phyloP scores from a whole-genome alignment of 345 rosid species.

The Syzygium aromaticum region DNA sequence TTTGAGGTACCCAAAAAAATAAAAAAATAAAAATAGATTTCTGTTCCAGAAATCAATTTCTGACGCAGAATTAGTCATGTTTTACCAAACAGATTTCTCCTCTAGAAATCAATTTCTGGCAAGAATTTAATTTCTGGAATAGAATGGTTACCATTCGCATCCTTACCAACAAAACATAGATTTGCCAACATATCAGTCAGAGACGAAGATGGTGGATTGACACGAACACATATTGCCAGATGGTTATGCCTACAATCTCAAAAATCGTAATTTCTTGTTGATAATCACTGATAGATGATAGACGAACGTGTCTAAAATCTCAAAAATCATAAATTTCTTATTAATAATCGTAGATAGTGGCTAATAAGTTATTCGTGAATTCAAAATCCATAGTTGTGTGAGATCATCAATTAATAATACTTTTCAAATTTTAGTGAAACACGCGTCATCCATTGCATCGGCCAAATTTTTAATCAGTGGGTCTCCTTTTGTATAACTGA shows the following conservation, averaged over 20 bases:
- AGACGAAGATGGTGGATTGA: not conserved
- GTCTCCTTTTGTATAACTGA: not conserved
- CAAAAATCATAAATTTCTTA: not conserved
- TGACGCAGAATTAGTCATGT: too few species aligned
- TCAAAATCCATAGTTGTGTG: too few species aligned
- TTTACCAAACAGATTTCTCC: too few species aligned
- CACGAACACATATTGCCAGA: not conserved
- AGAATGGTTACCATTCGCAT: too few species aligned
- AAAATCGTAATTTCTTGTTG: not conserved
- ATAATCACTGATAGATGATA: not conserved
- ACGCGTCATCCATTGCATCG: too few species aligned
- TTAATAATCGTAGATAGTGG: not conserved
- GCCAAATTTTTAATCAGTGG: too few species aligned
- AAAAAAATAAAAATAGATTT: too few species aligned
- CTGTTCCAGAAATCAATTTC: too few species aligned
- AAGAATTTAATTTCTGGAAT: too few species aligned
- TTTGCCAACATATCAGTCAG: not conserved
- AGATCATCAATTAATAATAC: not conserved
- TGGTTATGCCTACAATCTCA: not conserved
- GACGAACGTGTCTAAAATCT: not conserved
- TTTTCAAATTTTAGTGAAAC: too few species aligned
- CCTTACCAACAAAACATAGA: not conserved
- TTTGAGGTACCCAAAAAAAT: too few species aligned
- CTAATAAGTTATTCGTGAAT: not conserved
- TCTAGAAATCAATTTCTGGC: too few species aligned